These are phyloP conservation scores for Fraxinus greggii DNA, from an alignment of 305 asterid species.

Conservation along the genomic window DNA sequence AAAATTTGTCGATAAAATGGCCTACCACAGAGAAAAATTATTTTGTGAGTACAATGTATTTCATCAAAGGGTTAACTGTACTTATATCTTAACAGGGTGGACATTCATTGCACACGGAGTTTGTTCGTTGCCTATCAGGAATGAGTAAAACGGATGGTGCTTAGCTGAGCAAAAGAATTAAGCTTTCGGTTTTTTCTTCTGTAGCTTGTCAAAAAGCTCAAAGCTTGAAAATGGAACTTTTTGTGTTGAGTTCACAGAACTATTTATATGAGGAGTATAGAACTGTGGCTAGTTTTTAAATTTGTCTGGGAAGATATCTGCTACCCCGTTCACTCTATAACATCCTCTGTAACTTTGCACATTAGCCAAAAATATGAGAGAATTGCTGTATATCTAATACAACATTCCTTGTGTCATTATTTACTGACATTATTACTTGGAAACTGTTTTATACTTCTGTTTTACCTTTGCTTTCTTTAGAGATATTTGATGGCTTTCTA, in stretches of 20 bases:
- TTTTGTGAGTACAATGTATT: neutral
- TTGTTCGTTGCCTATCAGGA: conserved; percentile 52
- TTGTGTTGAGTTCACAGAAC: neutral
- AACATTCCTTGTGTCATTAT: neutral
- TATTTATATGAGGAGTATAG: neutral
- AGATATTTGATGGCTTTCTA: neutral
- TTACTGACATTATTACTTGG: neutral
- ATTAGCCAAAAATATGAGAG: neutral
- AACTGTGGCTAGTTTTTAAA: neutral
- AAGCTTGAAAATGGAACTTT: neutral
- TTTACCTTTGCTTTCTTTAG: neutral
- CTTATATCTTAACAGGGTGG: conserved; percentile 58
- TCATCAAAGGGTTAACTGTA: conserved; percentile 7
- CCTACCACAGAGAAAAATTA: neutral
- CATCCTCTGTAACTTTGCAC: neutral
- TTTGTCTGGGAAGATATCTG: neutral
- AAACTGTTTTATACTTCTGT: neutral
- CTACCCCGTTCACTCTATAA: neutral
- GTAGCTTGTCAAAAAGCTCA: conserved; percentile 11
- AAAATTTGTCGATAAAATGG: neutral
- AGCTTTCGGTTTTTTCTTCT: neutral
- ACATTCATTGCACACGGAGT: conserved; percentile 76
- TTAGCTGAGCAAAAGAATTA: neutral
- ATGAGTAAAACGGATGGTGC: conserved; percentile 3
- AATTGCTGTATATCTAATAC: neutral